Conservation (phyloP, 306 rosid genomes). For the Styphnolobium japonicum region DNA sequence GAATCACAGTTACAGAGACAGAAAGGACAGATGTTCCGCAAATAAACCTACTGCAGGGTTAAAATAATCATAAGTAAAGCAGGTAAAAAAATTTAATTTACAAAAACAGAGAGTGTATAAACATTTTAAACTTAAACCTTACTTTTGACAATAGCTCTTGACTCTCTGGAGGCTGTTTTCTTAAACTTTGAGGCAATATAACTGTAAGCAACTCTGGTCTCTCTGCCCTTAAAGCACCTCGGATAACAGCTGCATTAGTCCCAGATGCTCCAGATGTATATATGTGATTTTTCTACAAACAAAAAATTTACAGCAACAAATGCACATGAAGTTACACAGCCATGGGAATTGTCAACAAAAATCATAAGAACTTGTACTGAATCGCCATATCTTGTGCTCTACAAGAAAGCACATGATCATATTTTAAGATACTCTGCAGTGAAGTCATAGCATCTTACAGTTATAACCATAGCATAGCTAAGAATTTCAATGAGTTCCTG, state of each 20-base stretch:
- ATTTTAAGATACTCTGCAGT: not conserved
- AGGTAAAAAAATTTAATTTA: not conserved
- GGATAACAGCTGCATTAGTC: constrained; percentile 98
- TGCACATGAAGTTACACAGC: constrained; percentile 2
- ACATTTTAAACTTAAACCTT: constrained; percentile 31
- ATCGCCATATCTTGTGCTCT: constrained; percentile 15
- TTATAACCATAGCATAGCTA: constrained; percentile 99
- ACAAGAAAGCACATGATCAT: constrained; percentile 21
- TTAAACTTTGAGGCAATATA: constrained; percentile 95
- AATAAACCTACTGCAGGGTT: not conserved
- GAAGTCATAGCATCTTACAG: constrained; percentile 61
- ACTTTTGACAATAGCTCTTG: constrained; percentile 95
- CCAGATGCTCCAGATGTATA: constrained; percentile 99
- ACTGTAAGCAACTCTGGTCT: constrained; percentile 97
- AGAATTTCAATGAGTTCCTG: constrained; percentile 97
- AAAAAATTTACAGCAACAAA: constrained; percentile 24
- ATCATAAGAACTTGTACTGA: constrained; percentile 1
- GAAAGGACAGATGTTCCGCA: not conserved
- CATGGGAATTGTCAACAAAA: constrained; percentile 2
- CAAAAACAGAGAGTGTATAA: not conserved
- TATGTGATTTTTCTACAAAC: constrained; percentile 86
- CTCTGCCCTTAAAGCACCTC: constrained; percentile 99
- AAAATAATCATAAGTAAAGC: not conserved
- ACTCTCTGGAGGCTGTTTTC: constrained; percentile 97
- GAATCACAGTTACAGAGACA: not conserved